A percentile compares a stretch with the other conserved stretches of the same genome.
Evolutionary conservation across 23 red algal species (phyloP).

Genomic region (Gracilaria vermiculophylla): DNA sequence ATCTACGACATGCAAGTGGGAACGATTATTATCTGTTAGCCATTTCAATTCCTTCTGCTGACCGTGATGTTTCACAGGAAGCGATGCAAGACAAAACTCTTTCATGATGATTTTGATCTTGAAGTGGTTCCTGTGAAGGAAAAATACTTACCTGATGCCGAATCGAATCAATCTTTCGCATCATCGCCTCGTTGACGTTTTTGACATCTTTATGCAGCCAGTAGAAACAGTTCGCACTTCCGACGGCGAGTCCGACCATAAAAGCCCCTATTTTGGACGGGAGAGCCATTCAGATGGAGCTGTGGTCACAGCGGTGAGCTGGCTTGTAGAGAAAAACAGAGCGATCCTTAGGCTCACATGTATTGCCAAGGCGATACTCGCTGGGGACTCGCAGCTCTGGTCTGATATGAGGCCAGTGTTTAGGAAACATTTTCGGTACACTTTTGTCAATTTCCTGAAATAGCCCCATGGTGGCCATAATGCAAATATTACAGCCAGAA

Average conservation of each 20-base stretch:
- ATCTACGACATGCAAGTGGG: background rate
- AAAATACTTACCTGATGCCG: slow-evolving; percentile 11
- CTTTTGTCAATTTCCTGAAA: too few relatives aligned
- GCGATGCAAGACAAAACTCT: too few relatives aligned
- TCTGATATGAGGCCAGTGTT: too few relatives aligned
- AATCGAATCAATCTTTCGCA: slow-evolving; percentile 58
- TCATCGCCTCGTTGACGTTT: slow-evolving; percentile 40
- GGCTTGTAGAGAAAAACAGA: too few relatives aligned
- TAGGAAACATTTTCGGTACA: too few relatives aligned
- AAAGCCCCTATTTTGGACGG: slow-evolving; percentile 55
- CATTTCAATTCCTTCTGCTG: background rate
- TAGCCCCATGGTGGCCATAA: too few relatives aligned
- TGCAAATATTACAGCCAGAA: too few relatives aligned
- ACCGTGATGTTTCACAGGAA: background rate
- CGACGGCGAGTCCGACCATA: slow-evolving; percentile 59
- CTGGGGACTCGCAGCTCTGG: too few relatives aligned
- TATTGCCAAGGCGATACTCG: too few relatives aligned
- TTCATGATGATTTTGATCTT: too few relatives aligned
- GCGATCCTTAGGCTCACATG: too few relatives aligned
- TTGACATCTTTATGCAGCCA: slow-evolving; percentile 51
- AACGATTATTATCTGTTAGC: background rate
- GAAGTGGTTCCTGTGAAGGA: background rate
- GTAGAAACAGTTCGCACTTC: slow-evolving; percentile 46
- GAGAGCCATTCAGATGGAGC: slow-evolving; percentile 17
- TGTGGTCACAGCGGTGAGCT: background rate